These are phyloP conservation scores for Hylodesmum podocarpum DNA, from an alignment of 306 rosid genomes.

Conservation along the genomic window DNA sequence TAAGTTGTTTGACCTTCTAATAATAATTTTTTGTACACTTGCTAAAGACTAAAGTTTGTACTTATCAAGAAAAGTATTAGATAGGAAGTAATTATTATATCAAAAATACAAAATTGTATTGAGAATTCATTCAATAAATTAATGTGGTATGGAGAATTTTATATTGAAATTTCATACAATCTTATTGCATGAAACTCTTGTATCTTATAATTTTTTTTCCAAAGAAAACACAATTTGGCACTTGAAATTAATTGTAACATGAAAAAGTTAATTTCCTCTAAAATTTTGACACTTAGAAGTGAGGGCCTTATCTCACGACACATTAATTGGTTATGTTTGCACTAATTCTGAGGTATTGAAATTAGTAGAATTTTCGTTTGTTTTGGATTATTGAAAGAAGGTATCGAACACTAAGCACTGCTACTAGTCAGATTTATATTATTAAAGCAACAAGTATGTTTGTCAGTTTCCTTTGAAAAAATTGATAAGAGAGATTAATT, in stretches of 20 bases:
- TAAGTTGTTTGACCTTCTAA: not conserved
- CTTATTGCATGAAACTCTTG: not conserved
- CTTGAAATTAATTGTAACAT: not conserved
- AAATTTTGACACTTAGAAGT: not conserved
- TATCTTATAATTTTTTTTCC: not conserved
- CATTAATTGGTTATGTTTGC: constrained; percentile 22
- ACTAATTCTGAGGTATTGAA: constrained; percentile 56
- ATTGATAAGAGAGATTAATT: constrained; percentile 28
- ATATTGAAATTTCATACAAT: too few species aligned
- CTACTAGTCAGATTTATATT: constrained; percentile 1
- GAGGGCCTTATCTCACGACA: constrained; percentile 33
- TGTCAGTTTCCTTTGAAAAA: constrained; percentile 54
- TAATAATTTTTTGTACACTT: not conserved
- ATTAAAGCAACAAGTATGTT: constrained; percentile 64
- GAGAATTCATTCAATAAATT: too few species aligned
- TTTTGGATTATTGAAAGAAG: constrained; percentile 34
- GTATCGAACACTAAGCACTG: not conserved
- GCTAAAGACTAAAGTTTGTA: not conserved
- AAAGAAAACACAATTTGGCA: too few species aligned
- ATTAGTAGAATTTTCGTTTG: constrained; percentile 49
- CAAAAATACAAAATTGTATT: too few species aligned
- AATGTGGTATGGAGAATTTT: too few species aligned
- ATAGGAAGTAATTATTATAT: too few species aligned
- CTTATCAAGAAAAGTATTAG: too few species aligned
- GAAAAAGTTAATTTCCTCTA: not conserved